Evolutionary conservation across 2,329 filamentous ascomycete genomes (phyloP), one percentile per base, ranked within the genome.

Genomic region (Aspergillus phoenicis): DNA sequence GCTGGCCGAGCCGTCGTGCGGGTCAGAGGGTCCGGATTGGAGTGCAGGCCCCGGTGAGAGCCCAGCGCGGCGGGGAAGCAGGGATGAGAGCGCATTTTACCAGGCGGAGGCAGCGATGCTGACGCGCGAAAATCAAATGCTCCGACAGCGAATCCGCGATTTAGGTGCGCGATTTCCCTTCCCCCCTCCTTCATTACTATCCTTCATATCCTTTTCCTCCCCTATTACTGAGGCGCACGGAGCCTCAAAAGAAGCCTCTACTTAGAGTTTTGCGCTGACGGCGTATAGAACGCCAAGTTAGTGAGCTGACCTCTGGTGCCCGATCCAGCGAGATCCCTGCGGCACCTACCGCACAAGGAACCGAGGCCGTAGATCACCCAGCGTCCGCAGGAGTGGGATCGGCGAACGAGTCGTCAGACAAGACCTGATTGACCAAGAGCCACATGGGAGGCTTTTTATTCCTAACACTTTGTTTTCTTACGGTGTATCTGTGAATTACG

Each of bases 51-150:
- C 68, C 28, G 69, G 72, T 57, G 71, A 73, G 22, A 68, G 61
- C 33, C 65, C 61, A 56, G 70, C 64, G 41, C 73, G 72, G 60
- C 74, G 78, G 47, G 72, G 77, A 36, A 80, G 79, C 64, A 73
- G 79, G 51, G 80, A 83, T 59, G 81, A 82, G 58, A 73, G 70
- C 55, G 74, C 79, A 15, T 82, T 75, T 63, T 81, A 80, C 62
- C 80, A 82, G 64, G 78, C 80, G 20, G 80, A 83, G 62, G 79
- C 79, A 8, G 73, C 77, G 28, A 81, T 75, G 64, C 66, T 83
- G 30, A 75, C 73, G 8, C 73, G 81, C 43, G 81, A 83, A 61
- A 83, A 83, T 57, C 78, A 80, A 61, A 80, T 83, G 72, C 70
- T 83, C 39, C 75, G 77, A 22, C 73, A 77, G 63, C 72, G 81